phyloP scores from a whole-genome alignment of 192 early-diverging fungal species.

The Backusella liffmaniae region DNA sequence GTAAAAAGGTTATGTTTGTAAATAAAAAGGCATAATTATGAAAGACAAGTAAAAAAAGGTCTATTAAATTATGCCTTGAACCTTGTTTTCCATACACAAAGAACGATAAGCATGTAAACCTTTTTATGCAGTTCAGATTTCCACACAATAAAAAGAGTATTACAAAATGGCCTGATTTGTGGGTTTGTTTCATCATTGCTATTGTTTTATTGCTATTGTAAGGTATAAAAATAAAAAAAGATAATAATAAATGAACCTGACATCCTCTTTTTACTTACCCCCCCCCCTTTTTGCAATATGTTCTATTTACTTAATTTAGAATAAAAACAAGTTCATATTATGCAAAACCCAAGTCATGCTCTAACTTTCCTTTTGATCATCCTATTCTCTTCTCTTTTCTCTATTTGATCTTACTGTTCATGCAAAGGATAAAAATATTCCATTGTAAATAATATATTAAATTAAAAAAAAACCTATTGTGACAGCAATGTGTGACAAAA shows the following conservation, averaged over 20 bases:
- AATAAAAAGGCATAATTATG: not conserved
- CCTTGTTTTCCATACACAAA: not conserved
- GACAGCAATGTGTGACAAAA: conserved; percentile 4
- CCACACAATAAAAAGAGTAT: not conserved
- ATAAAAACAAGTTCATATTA: conserved; percentile 1
- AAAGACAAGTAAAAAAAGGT: not conserved
- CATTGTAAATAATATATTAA: not conserved
- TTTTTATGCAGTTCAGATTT: conserved; percentile 8
- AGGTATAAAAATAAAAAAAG: not conserved
- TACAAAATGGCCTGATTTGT: conserved; percentile 3
- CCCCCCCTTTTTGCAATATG: not conserved
- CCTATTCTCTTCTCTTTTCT: not conserved
- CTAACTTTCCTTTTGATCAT: not conserved
- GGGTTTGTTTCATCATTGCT: not conserved
- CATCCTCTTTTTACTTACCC: not conserved
- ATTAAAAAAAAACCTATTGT: not conserved
- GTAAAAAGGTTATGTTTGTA: not conserved
- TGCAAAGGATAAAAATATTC: not conserved
- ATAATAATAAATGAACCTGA: not conserved
- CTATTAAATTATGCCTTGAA: not conserved
- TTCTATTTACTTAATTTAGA: not conserved
- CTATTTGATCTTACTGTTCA: not conserved
- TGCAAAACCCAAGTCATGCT: not conserved
- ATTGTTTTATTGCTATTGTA: not conserved
- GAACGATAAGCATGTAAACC: conserved; percentile 3